Base-by-base conservation (phyloP, 1,284 basidiomycete species). In the Blastosporella zonata region DNA sequence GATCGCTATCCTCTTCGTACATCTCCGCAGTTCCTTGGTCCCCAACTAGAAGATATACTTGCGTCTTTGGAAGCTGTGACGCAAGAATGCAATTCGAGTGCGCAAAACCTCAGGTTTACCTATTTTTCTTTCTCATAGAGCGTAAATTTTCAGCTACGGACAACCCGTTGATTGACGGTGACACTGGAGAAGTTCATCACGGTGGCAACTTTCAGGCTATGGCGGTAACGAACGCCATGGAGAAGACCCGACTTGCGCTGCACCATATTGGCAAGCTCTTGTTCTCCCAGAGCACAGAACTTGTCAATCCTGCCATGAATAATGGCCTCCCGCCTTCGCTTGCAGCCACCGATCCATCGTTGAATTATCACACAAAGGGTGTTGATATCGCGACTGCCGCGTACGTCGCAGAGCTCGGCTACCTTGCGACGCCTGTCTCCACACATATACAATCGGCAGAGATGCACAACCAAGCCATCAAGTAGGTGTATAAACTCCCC, bases 391-490 rank as follows among this genome's bases (percentile, higher is more conserved):
- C 85, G 29, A 79, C 81, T 9, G 90, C 90, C 1, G 82, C 90
- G 0, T 93, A 93, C 59, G 78, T 84, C 2, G 79, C 83, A 25
- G 92, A 94, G 67, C 76, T 94, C 23, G 90, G 90, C 15, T 85
- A 79, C 64, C 79, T 93, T 15, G 90, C 90, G 2, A 85, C 81
- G 62, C 90, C 92, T 0, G 90, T 94, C 1, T 87, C 86, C 8
- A 91, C 90, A 2, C 89, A 90, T 61, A 82, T 91, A 23, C 88
- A 93, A 60, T 86, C 84, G 2, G 89, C 89, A 0, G 90, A 92
- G 67, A 89, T 91, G 84, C 87, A 91, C 60, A 93, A 93, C 61
- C 90, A 92, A 64, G 84, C 88, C 35, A 77, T 92, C 61, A 92
- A 90, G 85, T 88, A 55, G 56, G 84, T 69, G 25, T 49, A n/a